Conservation (phyloP, 1,284 basidiomycete genomes). For the Papiliotrema terrestris region DNA sequence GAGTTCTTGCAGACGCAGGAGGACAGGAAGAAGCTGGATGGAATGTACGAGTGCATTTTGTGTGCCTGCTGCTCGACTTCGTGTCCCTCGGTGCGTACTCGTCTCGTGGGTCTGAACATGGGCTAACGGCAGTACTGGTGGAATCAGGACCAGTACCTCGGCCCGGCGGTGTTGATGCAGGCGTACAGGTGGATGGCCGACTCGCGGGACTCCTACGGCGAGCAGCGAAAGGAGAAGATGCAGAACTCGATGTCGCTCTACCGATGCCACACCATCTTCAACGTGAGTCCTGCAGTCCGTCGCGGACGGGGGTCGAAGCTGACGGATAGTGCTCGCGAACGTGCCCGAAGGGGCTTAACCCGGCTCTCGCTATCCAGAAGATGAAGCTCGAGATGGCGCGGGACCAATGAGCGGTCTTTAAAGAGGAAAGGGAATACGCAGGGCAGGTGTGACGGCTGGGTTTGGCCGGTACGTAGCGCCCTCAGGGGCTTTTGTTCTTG, state of each 20-base stretch:
- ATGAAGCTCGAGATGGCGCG: constrained; percentile 84
- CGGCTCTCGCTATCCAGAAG: constrained; percentile 73
- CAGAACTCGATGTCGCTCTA: constrained; percentile 95
- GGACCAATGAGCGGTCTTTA: constrained; percentile 50
- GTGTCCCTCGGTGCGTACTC: constrained; percentile 61
- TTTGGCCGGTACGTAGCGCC: no score
- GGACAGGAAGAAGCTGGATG: constrained; percentile 93
- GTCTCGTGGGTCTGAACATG: not conserved
- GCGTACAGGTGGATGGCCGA: constrained; percentile 98
- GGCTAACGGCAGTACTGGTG: constrained; percentile 74
- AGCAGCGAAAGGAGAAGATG: constrained; percentile 82
- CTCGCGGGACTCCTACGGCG: constrained; percentile 78
- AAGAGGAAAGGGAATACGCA: no score
- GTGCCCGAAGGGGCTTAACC: constrained; percentile 94
- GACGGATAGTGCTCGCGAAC: constrained; percentile 66
- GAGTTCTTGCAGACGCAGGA: constrained; percentile 81
- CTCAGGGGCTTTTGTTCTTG: not conserved
- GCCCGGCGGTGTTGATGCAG: constrained; percentile 93
- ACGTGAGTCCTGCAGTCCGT: constrained; percentile 56
- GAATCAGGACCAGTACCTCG: constrained; percentile 97
- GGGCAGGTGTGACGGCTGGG: not conserved
- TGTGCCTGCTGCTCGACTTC: constrained; percentile 91
- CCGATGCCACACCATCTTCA: constrained; percentile 92
- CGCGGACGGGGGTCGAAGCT: constrained; percentile 12
- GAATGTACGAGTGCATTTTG: constrained; percentile 82